A percentile compares a stretch with the other conserved stretches of the same genome.
phyloP scores from a whole-genome alignment of 163 green algal genomes.

The Volvox carteri region DNA sequence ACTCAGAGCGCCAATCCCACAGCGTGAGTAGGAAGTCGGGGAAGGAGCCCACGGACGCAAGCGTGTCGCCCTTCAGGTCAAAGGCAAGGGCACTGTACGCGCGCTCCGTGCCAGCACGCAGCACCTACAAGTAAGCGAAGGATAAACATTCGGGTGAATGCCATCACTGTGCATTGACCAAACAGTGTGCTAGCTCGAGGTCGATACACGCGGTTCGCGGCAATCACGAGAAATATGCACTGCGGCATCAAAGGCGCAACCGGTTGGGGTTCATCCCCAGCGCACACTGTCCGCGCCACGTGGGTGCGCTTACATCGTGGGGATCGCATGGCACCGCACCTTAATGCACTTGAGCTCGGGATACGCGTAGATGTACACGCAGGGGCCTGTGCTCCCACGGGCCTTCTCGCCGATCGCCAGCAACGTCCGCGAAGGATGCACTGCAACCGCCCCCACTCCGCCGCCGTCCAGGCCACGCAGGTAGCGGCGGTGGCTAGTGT shows the following conservation, averaged over 20 bases:
- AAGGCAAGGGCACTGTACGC: slow-evolving; percentile 78
- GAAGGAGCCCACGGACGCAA: slow-evolving; percentile 79
- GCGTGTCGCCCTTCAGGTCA: slow-evolving; percentile 71
- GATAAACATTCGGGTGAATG: too few species aligned
- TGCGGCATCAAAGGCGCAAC: too few species aligned
- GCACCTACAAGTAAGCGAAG: slow-evolving; percentile 47
- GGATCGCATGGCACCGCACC: slow-evolving; percentile 31
- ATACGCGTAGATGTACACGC: slow-evolving; percentile 66
- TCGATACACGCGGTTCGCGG: too few species aligned
- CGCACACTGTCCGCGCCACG: too few species aligned
- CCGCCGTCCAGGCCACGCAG: slow-evolving; percentile 67
- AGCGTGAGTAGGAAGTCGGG: slow-evolving; percentile 90
- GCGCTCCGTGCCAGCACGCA: slow-evolving; percentile 73
- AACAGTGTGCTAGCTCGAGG: background rate
- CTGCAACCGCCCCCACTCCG: slow-evolving; percentile 74
- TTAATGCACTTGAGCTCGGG: slow-evolving; percentile 59
- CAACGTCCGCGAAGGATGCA: slow-evolving; percentile 73
- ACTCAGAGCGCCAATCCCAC: slow-evolving; percentile 83
- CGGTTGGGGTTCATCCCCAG: too few species aligned
- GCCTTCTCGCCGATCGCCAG: slow-evolving; percentile 83
- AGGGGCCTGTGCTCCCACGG: background rate
- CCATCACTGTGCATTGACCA: background rate
- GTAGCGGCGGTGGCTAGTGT: slow-evolving; percentile 46
- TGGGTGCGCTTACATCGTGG: background rate
- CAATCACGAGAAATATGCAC: too few species aligned